phyloP scores from a whole-genome alignment of 2,329 filamentous ascomycete genomes.

The Aspergillus caelatus region DNA sequence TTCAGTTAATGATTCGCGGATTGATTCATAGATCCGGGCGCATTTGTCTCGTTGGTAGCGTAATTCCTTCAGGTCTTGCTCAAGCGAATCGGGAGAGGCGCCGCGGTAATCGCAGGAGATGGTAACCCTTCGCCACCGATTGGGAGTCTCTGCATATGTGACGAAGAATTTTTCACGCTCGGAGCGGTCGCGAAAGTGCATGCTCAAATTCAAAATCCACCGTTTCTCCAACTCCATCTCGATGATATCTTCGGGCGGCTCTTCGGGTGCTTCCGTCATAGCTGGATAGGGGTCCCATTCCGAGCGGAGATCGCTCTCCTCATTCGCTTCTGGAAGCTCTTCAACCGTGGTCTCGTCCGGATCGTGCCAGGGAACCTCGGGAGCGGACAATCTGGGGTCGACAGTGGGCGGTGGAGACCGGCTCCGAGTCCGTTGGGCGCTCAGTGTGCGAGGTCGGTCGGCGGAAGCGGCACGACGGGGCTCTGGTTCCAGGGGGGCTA shows the following conservation, averaged over 20 bases:
- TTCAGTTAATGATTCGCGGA: conserved; percentile 86
- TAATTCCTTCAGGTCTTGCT: conserved; percentile 76
- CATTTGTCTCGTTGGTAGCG: conserved; percentile 91
- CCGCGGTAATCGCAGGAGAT: conserved; percentile 91
- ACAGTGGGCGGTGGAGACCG: conserved; percentile 44
- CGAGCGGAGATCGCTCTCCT: conserved; percentile 30
- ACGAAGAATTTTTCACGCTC: conserved; percentile 97
- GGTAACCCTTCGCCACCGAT: conserved; percentile 82
- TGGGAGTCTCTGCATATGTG: conserved; percentile 81
- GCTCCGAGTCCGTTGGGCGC: conserved; percentile 48
- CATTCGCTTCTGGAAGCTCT: conserved; percentile 31
- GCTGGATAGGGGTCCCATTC: conserved; percentile 33
- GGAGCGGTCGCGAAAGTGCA: conserved; percentile 95
- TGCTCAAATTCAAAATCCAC: conserved; percentile 97
- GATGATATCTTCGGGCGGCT: conserved; percentile 50
- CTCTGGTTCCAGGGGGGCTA: conserved; percentile 67
- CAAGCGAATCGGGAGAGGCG: conserved; percentile 77
- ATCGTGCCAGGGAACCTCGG: conserved; percentile 44
- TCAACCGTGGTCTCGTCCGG: conserved; percentile 35
- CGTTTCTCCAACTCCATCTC: conserved; percentile 80
- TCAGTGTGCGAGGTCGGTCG: conserved; percentile 49
- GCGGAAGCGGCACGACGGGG: conserved; percentile 69
- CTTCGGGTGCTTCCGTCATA: conserved; percentile 29
- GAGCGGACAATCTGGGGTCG: conserved; percentile 43
- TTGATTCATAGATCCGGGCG: conserved; percentile 88